Evolutionary conservation across 257 asterid genomes (phyloP).

Genomic region (Solanum lycopersicoides): DNA sequence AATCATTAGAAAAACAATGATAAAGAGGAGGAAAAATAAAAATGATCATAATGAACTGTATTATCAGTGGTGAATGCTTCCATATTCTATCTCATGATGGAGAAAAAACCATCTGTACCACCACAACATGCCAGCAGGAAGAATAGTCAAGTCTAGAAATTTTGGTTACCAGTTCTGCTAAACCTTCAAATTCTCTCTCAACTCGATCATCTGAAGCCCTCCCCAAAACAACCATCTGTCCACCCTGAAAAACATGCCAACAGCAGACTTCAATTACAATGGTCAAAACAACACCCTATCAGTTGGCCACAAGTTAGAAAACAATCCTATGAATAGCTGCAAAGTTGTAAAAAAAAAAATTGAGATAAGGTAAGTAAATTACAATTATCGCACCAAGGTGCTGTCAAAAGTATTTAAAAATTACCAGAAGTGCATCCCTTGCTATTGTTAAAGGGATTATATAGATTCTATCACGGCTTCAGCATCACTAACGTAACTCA

Average conservation of each 20-base stretch:
- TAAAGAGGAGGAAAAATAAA: neutral
- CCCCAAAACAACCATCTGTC: slow-evolving; percentile 74
- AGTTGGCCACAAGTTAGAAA: neutral
- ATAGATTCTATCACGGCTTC: neutral
- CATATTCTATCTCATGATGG: neutral
- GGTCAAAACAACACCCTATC: neutral
- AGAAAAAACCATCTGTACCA: neutral
- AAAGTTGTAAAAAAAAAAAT: neutral
- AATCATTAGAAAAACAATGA: neutral
- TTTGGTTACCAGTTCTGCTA: slow-evolving; percentile 58
- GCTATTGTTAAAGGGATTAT: neutral
- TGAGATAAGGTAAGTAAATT: neutral
- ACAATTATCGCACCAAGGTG: neutral
- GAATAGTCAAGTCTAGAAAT: neutral
- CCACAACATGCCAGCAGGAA: neutral
- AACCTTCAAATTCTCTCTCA: slow-evolving; percentile 64
- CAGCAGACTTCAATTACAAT: neutral
- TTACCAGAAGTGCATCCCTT: neutral
- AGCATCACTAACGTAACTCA: neutral
- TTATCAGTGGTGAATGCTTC: neutral
- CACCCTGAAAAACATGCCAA: slow-evolving; percentile 42
- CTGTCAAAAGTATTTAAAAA: neutral
- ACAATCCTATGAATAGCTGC: neutral
- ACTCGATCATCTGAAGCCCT: slow-evolving; percentile 84
- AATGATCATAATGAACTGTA: neutral